Conservation (phyloP, 345 rosid genomes). For the Mercurialis annua region DNA sequence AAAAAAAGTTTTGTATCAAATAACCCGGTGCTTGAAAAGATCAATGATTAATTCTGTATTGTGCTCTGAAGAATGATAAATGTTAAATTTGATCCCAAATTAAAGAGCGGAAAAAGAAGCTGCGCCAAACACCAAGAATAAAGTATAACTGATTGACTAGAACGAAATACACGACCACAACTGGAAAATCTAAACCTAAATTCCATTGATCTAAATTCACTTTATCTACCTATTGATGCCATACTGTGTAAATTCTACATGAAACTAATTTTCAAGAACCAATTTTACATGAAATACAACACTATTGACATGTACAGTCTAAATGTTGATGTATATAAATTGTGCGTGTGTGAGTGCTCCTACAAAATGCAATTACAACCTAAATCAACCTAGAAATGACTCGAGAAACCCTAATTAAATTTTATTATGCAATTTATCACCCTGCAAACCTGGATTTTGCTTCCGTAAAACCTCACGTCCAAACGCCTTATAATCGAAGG, state of each 20-base stretch:
- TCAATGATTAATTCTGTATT: no score
- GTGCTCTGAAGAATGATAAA: no score
- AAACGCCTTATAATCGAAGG: conserved; percentile 19
- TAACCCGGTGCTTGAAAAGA: no score
- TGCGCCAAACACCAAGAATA: background rate
- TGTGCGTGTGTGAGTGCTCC: no score
- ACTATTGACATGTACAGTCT: no score
- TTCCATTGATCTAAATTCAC: background rate
- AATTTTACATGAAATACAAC: no score
- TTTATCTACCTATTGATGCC: background rate
- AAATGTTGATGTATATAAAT: no score
- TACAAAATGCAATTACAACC: no score
- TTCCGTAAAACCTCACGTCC: conserved; percentile 11
- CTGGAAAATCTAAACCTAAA: background rate
- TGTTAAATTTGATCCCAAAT: no score
- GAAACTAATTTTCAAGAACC: no score
- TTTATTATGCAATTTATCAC: conserved; percentile 17
- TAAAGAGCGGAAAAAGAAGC: no score
- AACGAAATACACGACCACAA: background rate
- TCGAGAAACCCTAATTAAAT: background rate
- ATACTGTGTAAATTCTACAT: background rate
- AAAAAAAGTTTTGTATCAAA: no score
- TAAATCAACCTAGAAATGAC: background rate
- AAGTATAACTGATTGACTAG: background rate
- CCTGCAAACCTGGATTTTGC: conserved; percentile 8